Evolutionary conservation across 768 basidiomycete species (phyloP), one percentile per base, ranked within the genome.

Genomic region (Kwoniella sp.): DNA sequence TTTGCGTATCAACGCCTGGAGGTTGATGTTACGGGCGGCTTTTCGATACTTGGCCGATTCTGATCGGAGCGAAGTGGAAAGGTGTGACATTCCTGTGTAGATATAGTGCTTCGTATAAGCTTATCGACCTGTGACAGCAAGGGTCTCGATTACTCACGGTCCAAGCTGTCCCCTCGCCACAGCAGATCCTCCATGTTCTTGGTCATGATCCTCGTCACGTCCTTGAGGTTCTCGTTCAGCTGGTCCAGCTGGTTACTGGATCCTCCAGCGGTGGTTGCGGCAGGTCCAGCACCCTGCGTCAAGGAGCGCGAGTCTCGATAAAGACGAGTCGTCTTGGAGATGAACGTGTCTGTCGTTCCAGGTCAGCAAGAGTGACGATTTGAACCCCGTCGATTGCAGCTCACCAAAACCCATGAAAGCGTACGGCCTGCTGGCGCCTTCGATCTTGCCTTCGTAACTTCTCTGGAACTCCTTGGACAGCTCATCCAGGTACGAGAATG

Each of bases 161-260:
- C 95, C 53, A 99, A 80, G 26, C 89, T 93, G 73, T 99, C 95
- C 23, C 95, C 95, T 73, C 95, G 80, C 95, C 93, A 98, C 42
- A 99, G 76, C 45, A 99, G 78, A 75, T 99, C 95, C 76, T 99
- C 95, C 93, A 99, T 99, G 70, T 99, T 98, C 79, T 99, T 98
- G 8, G 95, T 98, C 95, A 99, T 98, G 75, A 99, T 98, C 60
- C 89, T 80, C 42, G 95, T 96, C 54, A 99, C 95, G 69, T 99
- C 95, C 70, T 95, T 90, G 31, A 99, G 78, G 61, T 99, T 93
- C 66, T 90, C 91, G 67, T 98, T 98, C 39, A 99, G 79, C 75
- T 80, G 86, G 73, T 91, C 89, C 49, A 99, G 74, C 47, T 82
- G 81, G 11, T 83, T 85, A 50, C 79, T 66, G 4, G 38, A 41